phyloP scores from a whole-genome alignment of 495 filamentous ascomycete genomes.

The Xylaria castorea region DNA sequence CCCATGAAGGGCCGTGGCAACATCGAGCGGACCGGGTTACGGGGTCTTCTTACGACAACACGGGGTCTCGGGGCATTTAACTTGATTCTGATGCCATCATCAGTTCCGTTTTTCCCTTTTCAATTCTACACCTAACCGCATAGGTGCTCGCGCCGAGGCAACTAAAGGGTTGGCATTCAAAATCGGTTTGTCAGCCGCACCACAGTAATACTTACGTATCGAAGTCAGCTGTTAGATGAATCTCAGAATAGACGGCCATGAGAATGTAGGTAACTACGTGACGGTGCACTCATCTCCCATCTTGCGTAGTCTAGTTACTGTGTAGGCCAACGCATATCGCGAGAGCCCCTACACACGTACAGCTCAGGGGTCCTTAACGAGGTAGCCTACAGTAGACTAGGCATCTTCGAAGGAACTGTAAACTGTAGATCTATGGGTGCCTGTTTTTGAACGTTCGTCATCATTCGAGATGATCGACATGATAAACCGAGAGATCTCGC shows the following conservation, averaged over 20 bases:
- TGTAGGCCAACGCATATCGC: background rate
- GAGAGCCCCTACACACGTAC: background rate
- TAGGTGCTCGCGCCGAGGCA: background rate
- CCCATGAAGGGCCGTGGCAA: background rate
- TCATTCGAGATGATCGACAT: background rate
- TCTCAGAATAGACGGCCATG: background rate
- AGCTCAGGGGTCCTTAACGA: background rate
- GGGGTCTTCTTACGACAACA: conserved; percentile 1
- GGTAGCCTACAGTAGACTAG: background rate
- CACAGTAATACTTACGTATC: background rate
- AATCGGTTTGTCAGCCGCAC: conserved; percentile 10
- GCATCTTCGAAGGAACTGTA: background rate
- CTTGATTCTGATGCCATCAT: background rate
- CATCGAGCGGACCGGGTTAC: background rate
- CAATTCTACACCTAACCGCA: conserved; percentile 15
- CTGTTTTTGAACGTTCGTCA: background rate
- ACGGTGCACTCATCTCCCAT: too few relatives aligned
- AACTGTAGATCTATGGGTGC: background rate
- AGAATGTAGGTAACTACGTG: conserved; percentile 8
- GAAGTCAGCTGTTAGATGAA: background rate
- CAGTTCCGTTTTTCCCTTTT: conserved; percentile 2
- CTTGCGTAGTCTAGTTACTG: background rate
- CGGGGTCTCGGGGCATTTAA: background rate
- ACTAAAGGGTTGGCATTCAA: background rate
- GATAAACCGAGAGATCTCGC: background rate